Base-by-base conservation (phyloP, 2,329 filamentous ascomycete genomes). In the Ceratocystis eucalypticola region DNA sequence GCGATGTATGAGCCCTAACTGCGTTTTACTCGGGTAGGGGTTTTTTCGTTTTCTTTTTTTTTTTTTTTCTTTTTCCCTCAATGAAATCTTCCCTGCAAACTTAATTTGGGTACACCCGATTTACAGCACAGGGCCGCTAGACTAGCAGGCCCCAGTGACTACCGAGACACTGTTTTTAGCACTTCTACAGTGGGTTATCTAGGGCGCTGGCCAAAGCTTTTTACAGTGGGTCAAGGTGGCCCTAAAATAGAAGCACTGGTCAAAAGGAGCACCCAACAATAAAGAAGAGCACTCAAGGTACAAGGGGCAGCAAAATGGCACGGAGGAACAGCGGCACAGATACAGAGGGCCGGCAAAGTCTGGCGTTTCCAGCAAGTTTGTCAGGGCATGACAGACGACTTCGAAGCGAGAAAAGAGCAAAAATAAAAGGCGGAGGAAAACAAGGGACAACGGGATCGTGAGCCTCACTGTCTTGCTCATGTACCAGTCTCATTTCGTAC, bases 341-440 rank as follows among this genome's bases (percentile, higher is more conserved):
- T 5, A 37, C 53, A 8, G 3, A 2, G 25, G 59, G 10, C 12
- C 17, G 25, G 22, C 45, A 46, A 61, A 44, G 61, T 20, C 44
- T 64, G 44, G 15, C 20, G 44, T 53, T 37, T 20, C 53, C 53
- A 59, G 4, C 25, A 33, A 17, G 53, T 30, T 33, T 33, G 53
- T 59, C 53, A 59, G 53, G 53, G 53, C 53, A 59, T 30, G 53
- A 59, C 53, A 59, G 53, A 59, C 53, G 25, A 53, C 33, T 37
- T 12, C 33, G 33, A 37, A 37, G 33, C 33, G 33, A 25, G 48
- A 53, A 10, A 15, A 25, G 20, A 25, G 15, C 48, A 53, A 53
- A 25, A 50, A 25, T 12, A 25, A 25, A 25, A 53, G 20, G 8
- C 1, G 10, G 7, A 53, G 48, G 12, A 15, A 25, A 15, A 25